Percentiles rank a stretch among this genome's conserved stretches.
Conservation (phyloP, 2,329 filamentous ascomycete genomes). For the Colletotrichum sp. region DNA sequence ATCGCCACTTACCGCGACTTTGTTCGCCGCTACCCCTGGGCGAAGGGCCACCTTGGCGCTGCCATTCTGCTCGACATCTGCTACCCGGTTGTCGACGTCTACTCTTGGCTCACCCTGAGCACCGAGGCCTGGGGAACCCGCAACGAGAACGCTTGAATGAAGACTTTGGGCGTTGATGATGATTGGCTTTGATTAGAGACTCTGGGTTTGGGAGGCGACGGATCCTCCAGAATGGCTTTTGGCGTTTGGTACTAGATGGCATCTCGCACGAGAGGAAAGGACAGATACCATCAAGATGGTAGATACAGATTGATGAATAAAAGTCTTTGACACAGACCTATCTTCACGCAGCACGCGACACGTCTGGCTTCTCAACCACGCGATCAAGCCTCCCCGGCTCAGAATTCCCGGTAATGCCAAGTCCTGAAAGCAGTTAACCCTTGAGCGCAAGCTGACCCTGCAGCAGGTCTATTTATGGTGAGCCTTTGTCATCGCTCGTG, state of each 20-base stretch:
- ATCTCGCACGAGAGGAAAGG: background rate
- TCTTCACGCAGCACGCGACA: background rate
- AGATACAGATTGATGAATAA: background rate
- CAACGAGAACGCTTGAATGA: background rate
- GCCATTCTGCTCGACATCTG: slow-evolving; percentile 14
- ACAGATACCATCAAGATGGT: background rate
- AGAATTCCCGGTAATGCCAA: background rate
- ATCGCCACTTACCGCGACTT: background rate
- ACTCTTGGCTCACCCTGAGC: slow-evolving; percentile 10
- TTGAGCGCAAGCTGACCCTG: background rate
- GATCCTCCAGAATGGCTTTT: background rate
- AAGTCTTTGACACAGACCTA: background rate
- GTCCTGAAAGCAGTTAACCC: background rate
- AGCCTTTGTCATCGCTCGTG: background rate
- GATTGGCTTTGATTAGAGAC: background rate
- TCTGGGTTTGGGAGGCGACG: background rate
- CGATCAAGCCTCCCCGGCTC: background rate
- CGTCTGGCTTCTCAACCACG: background rate
- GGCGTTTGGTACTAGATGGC: background rate
- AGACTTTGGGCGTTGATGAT: background rate
- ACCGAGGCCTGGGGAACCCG: slow-evolving; percentile 13
- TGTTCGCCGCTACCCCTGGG: slow-evolving; percentile 7
- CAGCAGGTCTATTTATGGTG: background rate
- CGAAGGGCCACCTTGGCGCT: background rate
- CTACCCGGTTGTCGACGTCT: slow-evolving; percentile 10